phyloP scores from a whole-genome alignment of 2,329 filamentous ascomycete species.

The Fusarium liriodendri region DNA sequence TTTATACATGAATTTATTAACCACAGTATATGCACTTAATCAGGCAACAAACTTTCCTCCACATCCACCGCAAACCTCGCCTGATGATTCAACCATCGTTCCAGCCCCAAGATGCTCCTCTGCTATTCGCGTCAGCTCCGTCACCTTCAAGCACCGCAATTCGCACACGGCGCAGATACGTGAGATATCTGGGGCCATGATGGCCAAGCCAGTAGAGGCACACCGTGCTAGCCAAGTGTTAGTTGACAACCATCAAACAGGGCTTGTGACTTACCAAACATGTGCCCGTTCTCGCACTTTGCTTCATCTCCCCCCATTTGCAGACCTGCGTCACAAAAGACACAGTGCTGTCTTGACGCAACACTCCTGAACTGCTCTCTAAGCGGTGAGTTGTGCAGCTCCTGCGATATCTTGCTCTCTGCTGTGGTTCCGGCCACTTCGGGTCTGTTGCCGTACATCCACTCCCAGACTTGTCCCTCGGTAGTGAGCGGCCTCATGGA shows the following conservation, averaged over 20 bases:
- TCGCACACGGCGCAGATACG: slow-evolving; percentile 67
- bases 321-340: slow-evolving; percentile 58
- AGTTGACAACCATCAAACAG: slow-evolving; percentile 3
- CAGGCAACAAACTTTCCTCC: slow-evolving; percentile 56
- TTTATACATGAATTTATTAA: neutral
- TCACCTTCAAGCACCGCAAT: slow-evolving; percentile 59
- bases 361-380: slow-evolving; percentile 53
- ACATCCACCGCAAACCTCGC: slow-evolving; percentile 53
- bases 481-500: slow-evolving; percentile 50
- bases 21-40: neutral
- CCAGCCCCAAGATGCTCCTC: slow-evolving; percentile 44
- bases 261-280: slow-evolving; percentile 50
- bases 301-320: slow-evolving; percentile 48
- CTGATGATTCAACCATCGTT: slow-evolving; percentile 45
- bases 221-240: slow-evolving; percentile 57
- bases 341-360: slow-evolving; percentile 54
- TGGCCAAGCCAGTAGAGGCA: slow-evolving; percentile 64
- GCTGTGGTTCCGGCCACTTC: slow-evolving; percentile 56
- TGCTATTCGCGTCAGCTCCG: slow-evolving; percentile 53
- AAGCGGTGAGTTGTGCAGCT: slow-evolving; percentile 42
- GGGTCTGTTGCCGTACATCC: slow-evolving; percentile 67
- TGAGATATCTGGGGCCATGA: slow-evolving; percentile 65
- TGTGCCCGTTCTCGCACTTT: slow-evolving; percentile 53
- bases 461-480: slow-evolving; percentile 67
- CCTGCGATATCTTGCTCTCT: slow-evolving; percentile 26